Conservation (phyloP, 495 filamentous ascomycete species). For the Neurospora sp. region DNA sequence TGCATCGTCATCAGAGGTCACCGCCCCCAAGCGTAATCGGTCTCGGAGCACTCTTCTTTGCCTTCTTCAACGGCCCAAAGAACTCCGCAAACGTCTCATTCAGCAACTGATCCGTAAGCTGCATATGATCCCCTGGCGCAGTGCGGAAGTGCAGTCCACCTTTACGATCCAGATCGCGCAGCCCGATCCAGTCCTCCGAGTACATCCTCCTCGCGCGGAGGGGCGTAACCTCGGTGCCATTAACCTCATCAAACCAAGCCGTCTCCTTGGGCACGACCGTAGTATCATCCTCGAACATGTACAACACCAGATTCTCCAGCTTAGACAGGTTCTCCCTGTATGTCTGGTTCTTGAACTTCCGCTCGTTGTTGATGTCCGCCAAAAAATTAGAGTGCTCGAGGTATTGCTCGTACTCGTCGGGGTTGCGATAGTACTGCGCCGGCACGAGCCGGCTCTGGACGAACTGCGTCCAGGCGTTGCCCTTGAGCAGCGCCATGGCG, state of each 20-base stretch:
- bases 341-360: constrained; percentile 55
- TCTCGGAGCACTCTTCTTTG: constrained; percentile 14
- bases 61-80: constrained; percentile 43
- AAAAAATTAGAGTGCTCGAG: constrained; percentile 81
- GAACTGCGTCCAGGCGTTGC: constrained; percentile 63
- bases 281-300: constrained; percentile 77
- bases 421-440: constrained; percentile 89
- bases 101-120: constrained; percentile 57
- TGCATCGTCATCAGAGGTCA: constrained; percentile 13
- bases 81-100: constrained; percentile 60
- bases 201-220: constrained; percentile 69
- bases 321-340: constrained; percentile 63
- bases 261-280: constrained; percentile 87
- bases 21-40: constrained; percentile 1
- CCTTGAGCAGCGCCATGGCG: constrained; percentile 60
- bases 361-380: constrained; percentile 98
- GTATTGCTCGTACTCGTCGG: constrained; percentile 59
- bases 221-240: constrained; percentile 54
- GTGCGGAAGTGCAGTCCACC: constrained; percentile 66
- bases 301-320: constrained; percentile 78
- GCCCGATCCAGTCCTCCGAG: constrained; percentile 86
- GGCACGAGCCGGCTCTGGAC: constrained; percentile 76
- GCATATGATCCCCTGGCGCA: constrained; percentile 73
- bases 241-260: constrained; percentile 82
- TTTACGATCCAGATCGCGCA: constrained; percentile 71